Percentiles rank a stretch among this genome's conserved stretches.
Evolutionary conservation across 73 alveolate species (phyloP).

Genomic region (Paramecium tetraurelia): DNA sequence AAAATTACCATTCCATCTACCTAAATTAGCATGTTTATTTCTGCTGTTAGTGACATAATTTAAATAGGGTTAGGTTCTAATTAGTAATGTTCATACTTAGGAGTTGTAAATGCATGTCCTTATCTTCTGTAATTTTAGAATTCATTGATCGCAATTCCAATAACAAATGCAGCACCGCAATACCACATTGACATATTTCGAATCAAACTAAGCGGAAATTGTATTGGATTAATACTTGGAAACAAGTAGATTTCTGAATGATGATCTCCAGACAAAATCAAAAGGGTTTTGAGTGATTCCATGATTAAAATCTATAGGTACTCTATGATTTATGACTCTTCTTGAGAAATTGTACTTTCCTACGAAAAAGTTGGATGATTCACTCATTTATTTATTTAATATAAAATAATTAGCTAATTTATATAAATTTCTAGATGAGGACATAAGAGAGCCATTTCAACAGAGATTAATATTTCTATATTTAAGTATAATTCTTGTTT

Average conservation of each 20-base stretch:
- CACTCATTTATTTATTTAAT: not conserved
- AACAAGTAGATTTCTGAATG: not conserved
- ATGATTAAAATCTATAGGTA: conserved; percentile 45
- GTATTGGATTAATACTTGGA: not conserved
- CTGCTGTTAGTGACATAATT: not conserved
- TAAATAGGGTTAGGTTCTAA: not conserved
- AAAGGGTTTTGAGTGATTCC: conserved; percentile 24
- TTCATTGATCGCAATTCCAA: not conserved
- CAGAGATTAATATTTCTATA: not conserved
- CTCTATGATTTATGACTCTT: conserved; percentile 61
- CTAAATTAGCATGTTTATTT: conserved; percentile 47
- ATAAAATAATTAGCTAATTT: not conserved
- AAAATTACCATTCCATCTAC: conserved; percentile 63
- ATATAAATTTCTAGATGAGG: not conserved
- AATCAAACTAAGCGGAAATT: not conserved
- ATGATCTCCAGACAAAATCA: not conserved
- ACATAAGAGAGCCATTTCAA: not conserved
- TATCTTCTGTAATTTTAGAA: not conserved
- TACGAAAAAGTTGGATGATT: conserved; percentile 38
- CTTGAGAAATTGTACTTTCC: conserved; percentile 62
- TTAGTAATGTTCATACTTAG: not conserved
- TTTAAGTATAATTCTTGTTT: not conserved
- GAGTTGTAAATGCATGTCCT: not conserved
- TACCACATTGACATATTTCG: conserved; percentile 27
- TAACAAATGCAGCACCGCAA: conserved; percentile 30